Conservation (phyloP, 352 stramenopile species). For the Phytophthora melonis region DNA sequence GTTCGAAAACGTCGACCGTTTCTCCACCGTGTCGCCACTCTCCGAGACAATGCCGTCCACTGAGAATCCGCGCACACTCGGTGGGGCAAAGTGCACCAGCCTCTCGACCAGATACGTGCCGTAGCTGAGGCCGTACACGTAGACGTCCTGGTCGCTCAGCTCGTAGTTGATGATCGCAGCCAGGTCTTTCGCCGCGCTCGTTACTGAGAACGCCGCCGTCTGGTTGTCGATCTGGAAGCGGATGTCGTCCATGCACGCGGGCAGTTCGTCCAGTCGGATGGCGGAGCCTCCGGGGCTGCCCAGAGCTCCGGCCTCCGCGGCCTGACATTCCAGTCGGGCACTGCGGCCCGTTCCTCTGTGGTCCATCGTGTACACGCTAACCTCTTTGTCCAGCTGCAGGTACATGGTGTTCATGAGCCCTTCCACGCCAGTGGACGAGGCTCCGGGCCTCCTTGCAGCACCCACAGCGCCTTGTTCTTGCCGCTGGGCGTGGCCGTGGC, state of each 20-base stretch:
- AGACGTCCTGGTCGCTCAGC: slow-evolving; percentile 63
- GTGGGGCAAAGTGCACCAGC: slow-evolving; percentile 63
- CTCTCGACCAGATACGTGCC: slow-evolving; percentile 78
- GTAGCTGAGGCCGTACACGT: slow-evolving; percentile 83
- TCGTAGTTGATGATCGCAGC: slow-evolving; percentile 58
- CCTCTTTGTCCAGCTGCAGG: slow-evolving; percentile 52
- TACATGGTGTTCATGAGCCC: slow-evolving; percentile 69
- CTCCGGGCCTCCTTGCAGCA: slow-evolving; percentile 78
- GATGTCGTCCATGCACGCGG: slow-evolving; percentile 76
- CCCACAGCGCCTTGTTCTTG: slow-evolving; percentile 64
- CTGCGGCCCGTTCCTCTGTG: slow-evolving; percentile 73
- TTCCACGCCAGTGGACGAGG: slow-evolving; percentile 78
- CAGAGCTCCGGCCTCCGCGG: slow-evolving; percentile 52
- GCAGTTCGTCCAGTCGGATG: slow-evolving; percentile 67
- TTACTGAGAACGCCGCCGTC: slow-evolving; percentile 73
- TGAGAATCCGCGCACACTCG: slow-evolving; percentile 55
- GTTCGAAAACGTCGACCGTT: slow-evolving; percentile 79
- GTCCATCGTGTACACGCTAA: slow-evolving; percentile 78
- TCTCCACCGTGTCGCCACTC: slow-evolving; percentile 53
- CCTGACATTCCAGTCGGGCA: slow-evolving; percentile 61
- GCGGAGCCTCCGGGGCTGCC: slow-evolving; percentile 60
- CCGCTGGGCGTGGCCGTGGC: slow-evolving; percentile 21
- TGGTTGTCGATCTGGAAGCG: slow-evolving; percentile 81
- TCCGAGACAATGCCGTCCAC: slow-evolving; percentile 81
- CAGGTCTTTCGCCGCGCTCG: slow-evolving; percentile 76